phyloP scores from a whole-genome alignment of 2,329 filamentous ascomycete species.

The Penicillium occitanis region DNA sequence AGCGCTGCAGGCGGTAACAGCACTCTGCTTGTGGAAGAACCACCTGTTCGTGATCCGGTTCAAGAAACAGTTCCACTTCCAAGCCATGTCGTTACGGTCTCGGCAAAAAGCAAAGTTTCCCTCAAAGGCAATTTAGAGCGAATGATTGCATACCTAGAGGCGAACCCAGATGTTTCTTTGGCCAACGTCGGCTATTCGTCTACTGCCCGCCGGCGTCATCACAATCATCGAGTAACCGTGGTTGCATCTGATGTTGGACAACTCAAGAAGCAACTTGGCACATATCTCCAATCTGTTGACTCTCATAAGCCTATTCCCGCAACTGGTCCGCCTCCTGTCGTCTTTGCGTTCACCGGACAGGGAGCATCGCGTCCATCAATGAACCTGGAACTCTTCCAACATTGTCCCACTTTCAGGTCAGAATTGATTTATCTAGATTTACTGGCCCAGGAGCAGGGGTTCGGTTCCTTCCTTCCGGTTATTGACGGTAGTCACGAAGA shows the following conservation, averaged over 20 bases:
- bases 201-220: constrained; percentile 56
- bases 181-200: constrained; percentile 64
- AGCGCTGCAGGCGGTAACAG: constrained; percentile 66
- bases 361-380: constrained; percentile 29
- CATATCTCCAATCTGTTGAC: constrained; percentile 4
- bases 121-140: constrained; percentile 50
- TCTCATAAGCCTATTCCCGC: background rate
- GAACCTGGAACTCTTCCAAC: constrained; percentile 32
- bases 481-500: constrained; percentile 24
- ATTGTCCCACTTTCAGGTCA: constrained; percentile 28
- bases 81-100: constrained; percentile 56
- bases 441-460: constrained; percentile 31
- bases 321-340: constrained; percentile 24
- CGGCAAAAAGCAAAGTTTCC: constrained; percentile 52
- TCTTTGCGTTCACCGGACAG: constrained; percentile 39
- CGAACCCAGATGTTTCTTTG: constrained; percentile 47
- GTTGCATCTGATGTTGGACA: constrained; percentile 11
- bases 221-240: constrained; percentile 34
- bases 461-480: constrained; percentile 32
- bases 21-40: constrained; percentile 44
- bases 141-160: constrained; percentile 11
- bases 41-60: constrained; percentile 33
- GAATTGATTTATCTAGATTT: constrained; percentile 33
- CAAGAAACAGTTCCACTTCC: constrained; percentile 50
- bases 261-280: constrained; percentile 25